These are phyloP conservation scores for Lophiotrema nucula DNA, from an alignment of 495 filamentous ascomycete genomes.

Conservation along the genomic window DNA sequence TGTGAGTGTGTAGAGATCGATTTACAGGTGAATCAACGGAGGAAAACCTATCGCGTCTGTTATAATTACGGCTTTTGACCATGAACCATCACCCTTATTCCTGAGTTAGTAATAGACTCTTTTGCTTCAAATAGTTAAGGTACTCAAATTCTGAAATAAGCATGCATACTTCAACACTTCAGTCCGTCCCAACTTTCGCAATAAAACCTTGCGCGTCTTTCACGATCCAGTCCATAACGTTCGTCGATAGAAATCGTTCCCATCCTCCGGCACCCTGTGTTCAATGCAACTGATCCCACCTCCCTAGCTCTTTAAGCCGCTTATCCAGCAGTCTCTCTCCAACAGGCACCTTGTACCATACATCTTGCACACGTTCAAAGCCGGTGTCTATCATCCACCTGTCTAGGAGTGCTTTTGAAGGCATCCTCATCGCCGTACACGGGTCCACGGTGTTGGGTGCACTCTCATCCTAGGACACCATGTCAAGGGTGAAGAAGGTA, in stretches of 20 bases:
- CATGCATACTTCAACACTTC: conserved; percentile 9
- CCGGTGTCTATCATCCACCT: conserved; percentile 27
- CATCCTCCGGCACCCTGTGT: conserved; percentile 12
- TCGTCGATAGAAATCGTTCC: conserved; percentile 17
- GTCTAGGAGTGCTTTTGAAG: conserved; percentile 12
- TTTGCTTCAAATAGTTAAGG: too few relatives aligned
- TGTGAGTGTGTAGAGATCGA: too few relatives aligned
- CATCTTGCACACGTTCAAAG: conserved; percentile 28
- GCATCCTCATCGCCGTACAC: too few relatives aligned
- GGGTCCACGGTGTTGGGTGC: too few relatives aligned
- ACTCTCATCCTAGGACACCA: too few relatives aligned
- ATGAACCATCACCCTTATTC: too few relatives aligned
- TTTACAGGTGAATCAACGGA: too few relatives aligned
- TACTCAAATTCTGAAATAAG: too few relatives aligned
- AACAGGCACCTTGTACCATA: conserved; percentile 28
- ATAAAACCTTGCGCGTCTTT: conserved; percentile 11
- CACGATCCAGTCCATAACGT: conserved; percentile 15
- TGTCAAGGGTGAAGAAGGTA: too few relatives aligned
- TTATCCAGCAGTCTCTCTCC: conserved; percentile 27
- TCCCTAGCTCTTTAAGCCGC: conserved; percentile 32
- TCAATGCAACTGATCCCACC: conserved; percentile 17
- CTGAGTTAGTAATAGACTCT: too few relatives aligned
- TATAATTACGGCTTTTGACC: too few relatives aligned
- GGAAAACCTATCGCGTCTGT: too few relatives aligned
- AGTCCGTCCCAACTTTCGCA: conserved; percentile 13